Evolutionary conservation across 805 yeast genomes (phyloP), one percentile per base, ranked within the genome.

Genomic region (Millerozyma miso): DNA sequence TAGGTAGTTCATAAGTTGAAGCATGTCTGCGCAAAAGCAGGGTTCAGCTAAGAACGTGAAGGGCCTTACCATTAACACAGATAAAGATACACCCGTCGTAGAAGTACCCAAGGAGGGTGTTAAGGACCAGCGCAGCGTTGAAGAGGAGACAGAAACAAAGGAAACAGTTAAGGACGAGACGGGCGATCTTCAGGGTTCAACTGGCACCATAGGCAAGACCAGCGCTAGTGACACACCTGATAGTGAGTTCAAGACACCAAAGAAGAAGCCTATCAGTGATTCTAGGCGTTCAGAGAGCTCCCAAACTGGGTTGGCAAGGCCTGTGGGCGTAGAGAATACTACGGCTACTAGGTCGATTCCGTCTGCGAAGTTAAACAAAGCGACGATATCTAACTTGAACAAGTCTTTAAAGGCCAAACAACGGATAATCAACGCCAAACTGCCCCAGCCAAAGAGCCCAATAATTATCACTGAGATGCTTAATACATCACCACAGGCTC

Each of bases 381-480:
- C 54, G 37, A 63, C 65, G 20, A 62, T 70, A 31, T 60, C 72
- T 19, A 69, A 65, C 52, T 58, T 71, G 38, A 71, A 71, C 52
- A 69, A 70, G 46, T 63, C 74, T 3, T 46, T 71, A 19, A 69
- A 67, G 46, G 74, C 71, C 31, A 69, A 70, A 43, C 76, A 70
- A 45, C 65, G 63, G 44, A 58, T 68, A 39, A 65, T 68, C 43
- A 63, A 49, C 38, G 45, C 62, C 3, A 61, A 65, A 37, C 72
- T 67, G 41, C 64, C 69, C 3, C 67, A 60, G 35, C 62, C 69
- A 12, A 66, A 66, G 41, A 64, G 56, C 43, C 52, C 70, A 3
- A 53, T 67, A 4, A 42, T 63, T 19, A 64, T 67, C 37, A 60
- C 63, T 34, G 71, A 64, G 33, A 66, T 67, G 12, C 49, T 66